Conservation (phyloP, 345 rosid species). For the Physaria fendleri region DNA sequence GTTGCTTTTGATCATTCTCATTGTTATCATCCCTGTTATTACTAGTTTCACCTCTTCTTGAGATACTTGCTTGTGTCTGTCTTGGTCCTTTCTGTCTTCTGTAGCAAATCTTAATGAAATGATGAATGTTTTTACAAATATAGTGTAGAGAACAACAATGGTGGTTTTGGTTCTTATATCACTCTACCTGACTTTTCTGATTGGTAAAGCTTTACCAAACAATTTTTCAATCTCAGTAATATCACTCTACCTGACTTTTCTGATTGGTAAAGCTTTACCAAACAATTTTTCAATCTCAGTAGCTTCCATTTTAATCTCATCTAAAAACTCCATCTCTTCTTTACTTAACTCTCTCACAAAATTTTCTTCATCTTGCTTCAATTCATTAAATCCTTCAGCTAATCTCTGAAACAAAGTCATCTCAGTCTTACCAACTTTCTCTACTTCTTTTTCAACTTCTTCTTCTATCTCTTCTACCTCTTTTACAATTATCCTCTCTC, state of each 20-base stretch:
- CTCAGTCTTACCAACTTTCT: slow-evolving; percentile 62
- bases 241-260: slow-evolving; percentile 75
- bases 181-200: slow-evolving; percentile 69
- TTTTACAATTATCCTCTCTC: slow-evolving; percentile 53
- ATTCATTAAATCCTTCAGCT: slow-evolving; percentile 62
- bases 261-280: slow-evolving; percentile 55
- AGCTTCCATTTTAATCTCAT: slow-evolving; percentile 77
- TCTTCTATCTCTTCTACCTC: slow-evolving; percentile 58
- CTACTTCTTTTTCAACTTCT: slow-evolving; percentile 42
- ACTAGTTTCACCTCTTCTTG: slow-evolving; percentile 76
- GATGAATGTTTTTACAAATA: slow-evolving; percentile 9
- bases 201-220: slow-evolving; percentile 61
- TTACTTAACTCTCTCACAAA: slow-evolving; percentile 50
- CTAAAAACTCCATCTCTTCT: slow-evolving; percentile 76
- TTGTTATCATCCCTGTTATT: slow-evolving; percentile 61
- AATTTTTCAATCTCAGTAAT: slow-evolving; percentile 66
- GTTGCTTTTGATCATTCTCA: slow-evolving; percentile 56
- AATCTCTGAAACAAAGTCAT: slow-evolving; percentile 64
- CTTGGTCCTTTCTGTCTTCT: slow-evolving; percentile 18
- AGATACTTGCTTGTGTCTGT: slow-evolving; percentile 15
- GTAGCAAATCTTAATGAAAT: not conserved
- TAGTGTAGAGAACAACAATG: not conserved
- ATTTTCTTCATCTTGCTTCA: slow-evolving; percentile 61
- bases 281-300: slow-evolving; percentile 72
- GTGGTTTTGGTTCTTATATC: slow-evolving; percentile 9